Conservation (phyloP, 1,284 basidiomycete species). For the Earliella scabrosa region DNA sequence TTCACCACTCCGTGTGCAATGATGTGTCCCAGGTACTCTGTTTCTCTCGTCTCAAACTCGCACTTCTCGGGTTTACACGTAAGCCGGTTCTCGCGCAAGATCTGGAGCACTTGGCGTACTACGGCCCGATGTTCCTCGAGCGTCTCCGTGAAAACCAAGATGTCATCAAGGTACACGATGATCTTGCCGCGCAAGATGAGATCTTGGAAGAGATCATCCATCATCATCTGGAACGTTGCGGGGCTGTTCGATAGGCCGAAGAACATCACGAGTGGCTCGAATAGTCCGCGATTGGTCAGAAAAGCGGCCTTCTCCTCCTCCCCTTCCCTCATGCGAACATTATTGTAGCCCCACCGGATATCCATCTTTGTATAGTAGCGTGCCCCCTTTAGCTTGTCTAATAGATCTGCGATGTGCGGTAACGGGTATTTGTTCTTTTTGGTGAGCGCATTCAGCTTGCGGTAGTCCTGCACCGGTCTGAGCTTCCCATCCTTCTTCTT, state of each 20-base stretch:
- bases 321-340: constrained; percentile 23
- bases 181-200: constrained; percentile 21
- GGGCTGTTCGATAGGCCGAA: constrained; percentile 39
- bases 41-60: constrained; percentile 29
- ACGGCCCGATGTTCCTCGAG: constrained; percentile 20
- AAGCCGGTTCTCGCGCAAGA: constrained; percentile 28
- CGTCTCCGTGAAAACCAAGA: constrained; percentile 25
- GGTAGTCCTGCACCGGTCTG: constrained; percentile 36
- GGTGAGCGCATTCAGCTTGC: constrained; percentile 30
- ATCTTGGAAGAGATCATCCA: no score
- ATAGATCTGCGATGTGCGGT: constrained; percentile 37
- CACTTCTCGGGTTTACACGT: constrained; percentile 34
- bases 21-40: no score
- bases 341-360: constrained; percentile 31
- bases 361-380: constrained; percentile 40
- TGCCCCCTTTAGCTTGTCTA: constrained; percentile 34
- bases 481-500: constrained; percentile 45
- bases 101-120: constrained; percentile 33
- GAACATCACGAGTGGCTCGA: constrained; percentile 37
- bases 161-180: constrained; percentile 31
- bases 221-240: constrained; percentile 33
- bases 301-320: constrained; percentile 27
- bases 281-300: constrained; percentile 25
- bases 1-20: no score
- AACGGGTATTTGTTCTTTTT: constrained; percentile 40